Evolutionary conservation across 495 filamentous ascomycete genomes (phyloP), one percentile per base, ranked within the genome.

Genomic region (Apiosordaria backusii): DNA sequence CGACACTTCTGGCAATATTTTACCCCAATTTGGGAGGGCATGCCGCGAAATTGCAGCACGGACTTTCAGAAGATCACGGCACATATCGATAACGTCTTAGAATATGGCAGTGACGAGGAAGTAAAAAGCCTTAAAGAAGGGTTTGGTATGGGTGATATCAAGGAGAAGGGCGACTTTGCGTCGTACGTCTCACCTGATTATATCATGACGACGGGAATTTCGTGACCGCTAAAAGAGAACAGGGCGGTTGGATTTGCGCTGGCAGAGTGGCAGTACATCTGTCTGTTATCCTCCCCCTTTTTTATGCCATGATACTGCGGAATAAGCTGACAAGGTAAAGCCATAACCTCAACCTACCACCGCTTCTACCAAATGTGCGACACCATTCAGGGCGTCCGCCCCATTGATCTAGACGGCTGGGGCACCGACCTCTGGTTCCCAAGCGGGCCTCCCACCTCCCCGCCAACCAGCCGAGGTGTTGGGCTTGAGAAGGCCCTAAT

Each of bases 1-100:
- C 78, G 80, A 25, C 78, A 89, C 70, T 88, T 82, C 69, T 89
- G 86, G 85, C 78, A 83, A 73, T 90, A 89, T 66, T 89, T 87
- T 72, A 69, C 78, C 1, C 86, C 87, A 15, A 77, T 88, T 50
- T 80, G 84, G 64, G 71, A 84, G 22, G 85, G 84, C 4, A 88
- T 88, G 79, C 81, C 88, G 0, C 67, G 79, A 67, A 90, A 90
- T 74, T 90, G 88, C 76, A 85, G 81, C 67, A 72, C 65, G 7
- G 87, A 89, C 66, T 65, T 89, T 21, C 71, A 72, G 52, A 73
- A 75, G 24, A 83, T 89, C 15, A 76, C 87, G 23, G 76, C 85
- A n/a, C 77, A 89, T 65, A 74, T 89, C 58, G 87, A 89, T 66
- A 58, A 67, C 0, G 66, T 86, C 4, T 74, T 84, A 18, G 67